Conservation (phyloP, 148 eudicot genomes). For the Rhododendron ovatum region DNA sequence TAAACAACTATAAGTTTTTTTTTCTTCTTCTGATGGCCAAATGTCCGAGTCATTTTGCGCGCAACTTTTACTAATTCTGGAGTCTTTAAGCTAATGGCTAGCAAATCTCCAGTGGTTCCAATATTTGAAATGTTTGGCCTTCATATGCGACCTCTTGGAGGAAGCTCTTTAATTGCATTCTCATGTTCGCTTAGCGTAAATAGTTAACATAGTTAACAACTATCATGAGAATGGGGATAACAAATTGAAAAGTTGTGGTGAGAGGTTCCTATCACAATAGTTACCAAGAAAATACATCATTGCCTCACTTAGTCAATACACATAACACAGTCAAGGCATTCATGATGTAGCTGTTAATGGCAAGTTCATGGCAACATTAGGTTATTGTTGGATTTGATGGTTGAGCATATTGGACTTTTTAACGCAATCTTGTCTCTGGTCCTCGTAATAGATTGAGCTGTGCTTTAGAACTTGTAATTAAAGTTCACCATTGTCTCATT, state of each 20-base stretch:
- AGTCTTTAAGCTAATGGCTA: not conserved
- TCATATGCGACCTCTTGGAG: not conserved
- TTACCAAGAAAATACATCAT: slow-evolving; percentile 4
- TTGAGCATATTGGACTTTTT: not conserved
- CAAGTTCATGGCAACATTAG: not conserved
- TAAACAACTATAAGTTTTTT: not conserved
- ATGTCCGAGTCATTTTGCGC: not conserved
- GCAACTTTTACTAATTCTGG: not conserved
- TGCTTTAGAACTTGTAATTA: not conserved
- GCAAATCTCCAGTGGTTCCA: not conserved
- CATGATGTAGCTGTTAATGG: not conserved
- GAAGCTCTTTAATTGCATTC: not conserved
- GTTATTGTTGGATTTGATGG: not conserved
- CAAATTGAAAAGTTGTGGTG: not conserved
- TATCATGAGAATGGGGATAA: not conserved
- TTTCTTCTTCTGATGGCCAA: not conserved
- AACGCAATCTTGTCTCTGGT: not conserved
- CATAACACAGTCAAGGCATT: not conserved
- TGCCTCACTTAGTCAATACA: not conserved
- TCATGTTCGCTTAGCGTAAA: not conserved
- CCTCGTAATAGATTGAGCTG: not conserved
- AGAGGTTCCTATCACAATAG: not conserved
- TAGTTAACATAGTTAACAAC: not conserved
- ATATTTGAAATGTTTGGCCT: not conserved
- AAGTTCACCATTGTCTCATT: not conserved